These are phyloP conservation scores for Anthoceros angustus DNA, from an alignment of 225 moss, liverwort and hornwort species.

Conservation along the genomic window DNA sequence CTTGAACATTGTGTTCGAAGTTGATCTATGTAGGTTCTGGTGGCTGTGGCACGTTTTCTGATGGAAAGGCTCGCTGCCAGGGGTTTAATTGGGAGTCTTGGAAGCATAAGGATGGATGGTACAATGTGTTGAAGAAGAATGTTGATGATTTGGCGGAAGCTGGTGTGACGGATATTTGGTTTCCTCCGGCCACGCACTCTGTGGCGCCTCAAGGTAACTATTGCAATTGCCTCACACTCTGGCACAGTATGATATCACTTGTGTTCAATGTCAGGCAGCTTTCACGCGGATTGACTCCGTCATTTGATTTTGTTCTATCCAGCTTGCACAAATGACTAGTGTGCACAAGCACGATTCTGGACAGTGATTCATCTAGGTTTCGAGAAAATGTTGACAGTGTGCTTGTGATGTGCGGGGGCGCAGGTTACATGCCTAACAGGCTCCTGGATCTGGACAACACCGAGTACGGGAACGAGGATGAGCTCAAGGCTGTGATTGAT, in stretches of 20 bases:
- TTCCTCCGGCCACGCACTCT: background rate
- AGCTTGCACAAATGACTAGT: background rate
- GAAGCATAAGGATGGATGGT: background rate
- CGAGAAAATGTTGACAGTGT: background rate
- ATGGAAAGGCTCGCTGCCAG: background rate
- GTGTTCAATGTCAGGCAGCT: too few relatives aligned
- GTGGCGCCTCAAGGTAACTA: background rate
- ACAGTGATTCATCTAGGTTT: background rate
- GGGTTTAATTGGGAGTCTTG: constrained; percentile 3
- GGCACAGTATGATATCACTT: background rate
- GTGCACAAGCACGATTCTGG: too few relatives aligned
- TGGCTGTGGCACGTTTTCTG: background rate
- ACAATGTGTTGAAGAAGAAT: background rate
- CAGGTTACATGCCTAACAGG: constrained; percentile 2
- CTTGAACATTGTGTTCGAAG: background rate
- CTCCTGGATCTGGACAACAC: background rate
- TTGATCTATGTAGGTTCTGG: background rate
- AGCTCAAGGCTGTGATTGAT: background rate
- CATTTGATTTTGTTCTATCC: background rate
- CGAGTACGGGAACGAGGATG: background rate
- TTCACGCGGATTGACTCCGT: background rate
- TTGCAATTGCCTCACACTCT: background rate
- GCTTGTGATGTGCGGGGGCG: background rate
- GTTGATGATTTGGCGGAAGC: background rate
- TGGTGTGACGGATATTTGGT: constrained; percentile 1